A percentile compares a stretch with the other conserved stretches of the same genome.
These are phyloP conservation scores for Akanthomyces muscarius DNA, from an alignment of 2,329 filamentous ascomycete species.

Conservation along the genomic window DNA sequence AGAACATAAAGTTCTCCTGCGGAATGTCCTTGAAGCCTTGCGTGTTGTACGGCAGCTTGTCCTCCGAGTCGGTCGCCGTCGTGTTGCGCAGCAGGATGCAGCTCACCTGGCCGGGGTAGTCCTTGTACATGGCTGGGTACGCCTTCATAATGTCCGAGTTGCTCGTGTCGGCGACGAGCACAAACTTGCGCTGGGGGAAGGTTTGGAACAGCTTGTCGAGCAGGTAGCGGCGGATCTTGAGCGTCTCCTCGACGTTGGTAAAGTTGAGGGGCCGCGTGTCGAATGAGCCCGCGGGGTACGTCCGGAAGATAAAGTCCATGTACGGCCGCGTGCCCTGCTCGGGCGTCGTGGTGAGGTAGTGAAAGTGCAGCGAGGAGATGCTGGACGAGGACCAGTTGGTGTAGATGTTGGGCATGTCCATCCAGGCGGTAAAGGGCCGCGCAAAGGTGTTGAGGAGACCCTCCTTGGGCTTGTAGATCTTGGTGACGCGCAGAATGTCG, in stretches of 20 bases:
- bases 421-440: constrained; percentile 64
- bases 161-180: constrained; percentile 71
- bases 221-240: constrained; percentile 68
- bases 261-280: constrained; percentile 71
- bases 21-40: constrained; percentile 42
- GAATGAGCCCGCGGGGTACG: constrained; percentile 72
- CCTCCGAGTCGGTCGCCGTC: constrained; percentile 59
- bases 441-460: constrained; percentile 76
- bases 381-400: constrained; percentile 64
- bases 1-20: constrained; percentile 73
- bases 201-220: constrained; percentile 70
- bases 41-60: constrained; percentile 55
- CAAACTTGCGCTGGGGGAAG: constrained; percentile 69
- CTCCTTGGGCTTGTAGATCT: constrained; percentile 72
- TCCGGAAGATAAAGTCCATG: constrained; percentile 76
- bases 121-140: constrained; percentile 56
- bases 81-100: constrained; percentile 78
- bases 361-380: constrained; percentile 64
- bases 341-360: constrained; percentile 77
- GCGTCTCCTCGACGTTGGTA: constrained; percentile 30
- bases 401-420: constrained; percentile 78
- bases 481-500: constrained; percentile 75
- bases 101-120: constrained; percentile 67
- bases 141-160: constrained; percentile 73
- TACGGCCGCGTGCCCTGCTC: constrained; percentile 75